phyloP scores from a whole-genome alignment of 805 yeast species.

The Candida xyloterini region DNA sequence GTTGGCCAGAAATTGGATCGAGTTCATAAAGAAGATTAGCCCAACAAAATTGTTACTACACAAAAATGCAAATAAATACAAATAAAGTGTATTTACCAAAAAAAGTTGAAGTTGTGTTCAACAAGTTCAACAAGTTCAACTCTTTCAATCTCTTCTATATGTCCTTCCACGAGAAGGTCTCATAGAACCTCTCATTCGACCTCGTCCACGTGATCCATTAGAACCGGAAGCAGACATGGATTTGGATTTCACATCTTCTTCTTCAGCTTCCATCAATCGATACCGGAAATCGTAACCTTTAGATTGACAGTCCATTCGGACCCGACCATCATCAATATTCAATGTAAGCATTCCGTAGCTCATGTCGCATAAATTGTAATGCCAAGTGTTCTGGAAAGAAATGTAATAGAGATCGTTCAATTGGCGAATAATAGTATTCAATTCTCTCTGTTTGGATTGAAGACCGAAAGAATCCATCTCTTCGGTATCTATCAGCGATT shows the following conservation, averaged over 20 bases:
- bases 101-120: neutral
- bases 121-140: neutral
- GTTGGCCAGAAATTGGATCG: slow-evolving; percentile 31
- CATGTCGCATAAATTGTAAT: slow-evolving; percentile 67
- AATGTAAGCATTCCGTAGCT: slow-evolving; percentile 47
- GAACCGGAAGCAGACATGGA: neutral
- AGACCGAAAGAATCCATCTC: slow-evolving; percentile 42
- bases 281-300: slow-evolving; percentile 64
- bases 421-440: slow-evolving; percentile 42
- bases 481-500: slow-evolving; percentile 29
- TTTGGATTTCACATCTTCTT: slow-evolving; percentile 3
- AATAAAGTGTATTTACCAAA: too few relatives aligned
- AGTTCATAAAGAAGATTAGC: slow-evolving; percentile 24
- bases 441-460: slow-evolving; percentile 37
- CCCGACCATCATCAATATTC: slow-evolving; percentile 42
- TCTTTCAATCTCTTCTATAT: slow-evolving; percentile 5
- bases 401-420: slow-evolving; percentile 60
- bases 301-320: slow-evolving; percentile 51
- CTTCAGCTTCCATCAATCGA: slow-evolving; percentile 29
- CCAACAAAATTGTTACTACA: slow-evolving; percentile 6
- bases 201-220: slow-evolving; percentile 9
- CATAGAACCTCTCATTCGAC: slow-evolving; percentile 4
- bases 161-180: slow-evolving; percentile 7
- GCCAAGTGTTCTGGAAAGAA: slow-evolving; percentile 75
- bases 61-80: neutral